Conservation (phyloP, 768 basidiomycete genomes). For the Hericium alpestre region DNA sequence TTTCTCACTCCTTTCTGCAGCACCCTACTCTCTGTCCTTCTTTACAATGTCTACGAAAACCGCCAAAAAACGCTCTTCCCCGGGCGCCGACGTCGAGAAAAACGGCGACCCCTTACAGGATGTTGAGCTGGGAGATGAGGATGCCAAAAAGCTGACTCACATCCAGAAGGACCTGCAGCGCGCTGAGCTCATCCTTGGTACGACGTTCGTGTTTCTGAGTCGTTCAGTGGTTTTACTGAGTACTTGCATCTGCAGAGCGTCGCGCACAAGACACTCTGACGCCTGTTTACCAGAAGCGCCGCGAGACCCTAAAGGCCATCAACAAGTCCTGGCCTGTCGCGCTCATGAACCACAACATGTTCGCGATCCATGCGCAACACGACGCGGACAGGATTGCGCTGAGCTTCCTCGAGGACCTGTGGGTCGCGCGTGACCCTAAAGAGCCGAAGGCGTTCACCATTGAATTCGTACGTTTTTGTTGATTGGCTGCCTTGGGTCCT, state of each 20-base stretch:
- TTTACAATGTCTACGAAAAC: constrained; percentile 25
- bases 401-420: constrained; percentile 76
- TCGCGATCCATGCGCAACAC: constrained; percentile 61
- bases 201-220: constrained; percentile 17
- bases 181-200: constrained; percentile 64
- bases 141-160: constrained; percentile 55
- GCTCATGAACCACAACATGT: constrained; percentile 57
- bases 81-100: constrained; percentile 71
- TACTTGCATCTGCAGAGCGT: constrained; percentile 38
- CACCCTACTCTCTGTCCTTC: constrained; percentile 14
- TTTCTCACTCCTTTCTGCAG: constrained; percentile 6
- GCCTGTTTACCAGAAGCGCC: constrained; percentile 63
- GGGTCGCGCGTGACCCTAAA: constrained; percentile 60
- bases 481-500: not conserved
- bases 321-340: constrained; percentile 81
- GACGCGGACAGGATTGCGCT: constrained; percentile 71
- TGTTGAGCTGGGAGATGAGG: constrained; percentile 61
- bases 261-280: constrained; percentile 44
- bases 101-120: constrained; percentile 42
- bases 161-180: constrained; percentile 63
- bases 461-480: constrained; percentile 64
- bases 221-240: constrained; percentile 2
- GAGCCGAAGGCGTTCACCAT: constrained; percentile 79
- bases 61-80: constrained; percentile 60
- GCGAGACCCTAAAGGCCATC: constrained; percentile 53